Evolutionary conservation across 768 basidiomycete genomes (phyloP).

Genomic region (Chalciporus sphaerocephalus): DNA sequence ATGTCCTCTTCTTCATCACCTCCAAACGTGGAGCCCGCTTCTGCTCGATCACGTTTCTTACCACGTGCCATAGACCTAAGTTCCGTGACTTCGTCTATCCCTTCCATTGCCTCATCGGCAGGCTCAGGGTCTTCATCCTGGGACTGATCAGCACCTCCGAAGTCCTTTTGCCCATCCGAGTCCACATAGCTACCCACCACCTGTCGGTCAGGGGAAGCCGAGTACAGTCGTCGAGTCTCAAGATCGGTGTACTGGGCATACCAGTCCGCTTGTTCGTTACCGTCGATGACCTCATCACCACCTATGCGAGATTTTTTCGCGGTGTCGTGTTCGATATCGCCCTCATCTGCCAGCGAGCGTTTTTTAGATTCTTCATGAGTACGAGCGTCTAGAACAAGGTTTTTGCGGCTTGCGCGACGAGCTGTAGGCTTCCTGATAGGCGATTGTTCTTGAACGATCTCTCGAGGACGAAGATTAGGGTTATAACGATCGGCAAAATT

Average conservation of each 20-base stretch:
- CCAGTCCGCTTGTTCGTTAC: constrained; percentile 44
- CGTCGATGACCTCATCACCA: constrained; percentile 44
- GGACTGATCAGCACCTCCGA: constrained; percentile 30
- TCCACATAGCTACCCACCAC: constrained; percentile 40
- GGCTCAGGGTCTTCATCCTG: constrained; percentile 47
- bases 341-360: constrained; percentile 43
- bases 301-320: constrained; percentile 54
- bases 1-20: constrained; percentile 47
- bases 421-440: constrained; percentile 18
- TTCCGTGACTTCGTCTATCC: constrained; percentile 38
- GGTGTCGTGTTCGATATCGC: constrained; percentile 39
- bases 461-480: constrained; percentile 22
- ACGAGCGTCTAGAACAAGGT: constrained; percentile 20
- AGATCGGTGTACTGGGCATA: constrained; percentile 30
- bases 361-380: constrained; percentile 34
- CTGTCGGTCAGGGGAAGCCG: constrained; percentile 43
- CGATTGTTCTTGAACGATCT: constrained; percentile 4
- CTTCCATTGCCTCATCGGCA: constrained; percentile 33
- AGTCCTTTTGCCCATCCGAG: constrained; percentile 43
- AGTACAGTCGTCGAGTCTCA: constrained; percentile 40
- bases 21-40: constrained; percentile 68
- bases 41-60: constrained; percentile 72
- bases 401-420: constrained; percentile 32
- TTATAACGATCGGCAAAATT: constrained; percentile 39
- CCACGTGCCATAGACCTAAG: constrained; percentile 40